Evolutionary conservation across 345 rosid species (phyloP), one percentile per base, ranked within the genome.

Genomic region (Eucalyptus tenuipes): DNA sequence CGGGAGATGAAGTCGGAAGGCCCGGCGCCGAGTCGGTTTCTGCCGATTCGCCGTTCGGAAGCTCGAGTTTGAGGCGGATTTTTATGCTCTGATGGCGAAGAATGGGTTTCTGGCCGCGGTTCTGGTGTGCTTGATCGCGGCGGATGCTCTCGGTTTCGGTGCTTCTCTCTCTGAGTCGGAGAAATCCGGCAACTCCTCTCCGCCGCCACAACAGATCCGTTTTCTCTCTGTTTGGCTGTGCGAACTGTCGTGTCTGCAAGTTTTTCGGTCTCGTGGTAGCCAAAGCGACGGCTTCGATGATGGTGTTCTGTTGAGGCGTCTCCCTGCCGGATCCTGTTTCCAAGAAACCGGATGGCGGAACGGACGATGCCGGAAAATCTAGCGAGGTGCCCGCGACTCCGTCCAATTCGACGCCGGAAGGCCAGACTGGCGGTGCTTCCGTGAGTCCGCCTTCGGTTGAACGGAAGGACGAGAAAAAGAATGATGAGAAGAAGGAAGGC

Each of bases 91-190:
- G 61, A 94, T 94, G 95, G 94, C 52, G 48, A 90, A 86, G 91
- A 91, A 71, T 89, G 89, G 89, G 90, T 88, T 89, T 24, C 53
- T 87, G 17, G 91, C 91, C 64, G 88, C 93, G 86, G 5, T 95
- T 87, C 90, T 93, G 9, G 89, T 94, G 92, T 45, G 95, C 89
- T 85, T 94, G 50, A 57, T 93, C 57, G 85, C 91, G 45, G 82
- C 90, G 85, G 92, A 91, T 92, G 93, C 87, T 92, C 94, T 96
- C 88, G 47, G 88, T 64, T 33, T 29, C 81, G 50, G 48, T 49
- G 82, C 82, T 2, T 37, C 82, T 37, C 50, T 17, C 47, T 25
- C 48, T 40, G 71, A 52, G 89, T 92, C 93, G 93, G 33, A 85
- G 85, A 64, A 20, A 20, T 75, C 89, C 92, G 86, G 87, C 64